phyloP scores from a whole-genome alignment of 495 filamentous ascomycete species.

The Daldinia loculata region DNA sequence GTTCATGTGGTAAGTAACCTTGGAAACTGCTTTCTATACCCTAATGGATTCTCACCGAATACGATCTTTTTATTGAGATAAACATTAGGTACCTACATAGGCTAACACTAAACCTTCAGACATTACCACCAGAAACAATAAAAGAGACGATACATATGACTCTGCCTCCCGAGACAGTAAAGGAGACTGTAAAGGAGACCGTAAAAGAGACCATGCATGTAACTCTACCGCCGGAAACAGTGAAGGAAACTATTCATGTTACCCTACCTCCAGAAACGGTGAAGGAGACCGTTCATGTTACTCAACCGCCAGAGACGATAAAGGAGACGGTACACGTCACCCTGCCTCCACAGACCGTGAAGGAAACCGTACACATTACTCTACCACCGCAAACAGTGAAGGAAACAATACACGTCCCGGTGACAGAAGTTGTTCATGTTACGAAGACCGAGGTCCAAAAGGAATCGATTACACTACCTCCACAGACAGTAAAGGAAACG shows the following conservation, averaged over 20 bases:
- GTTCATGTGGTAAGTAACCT: slow-evolving; percentile 27
- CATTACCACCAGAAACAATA: slow-evolving; percentile 21
- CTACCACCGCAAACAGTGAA: slow-evolving; percentile 21
- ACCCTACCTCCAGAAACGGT: slow-evolving; percentile 15
- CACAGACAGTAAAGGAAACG: slow-evolving; percentile 33
- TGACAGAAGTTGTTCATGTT: slow-evolving; percentile 27
- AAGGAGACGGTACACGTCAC: slow-evolving; percentile 13
- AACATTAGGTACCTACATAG: not conserved
- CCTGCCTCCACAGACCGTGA: slow-evolving; percentile 15
- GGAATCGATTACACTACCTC: slow-evolving; percentile 26
- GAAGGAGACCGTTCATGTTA: slow-evolving; percentile 23
- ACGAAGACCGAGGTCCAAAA: slow-evolving; percentile 24
- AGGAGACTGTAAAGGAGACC: slow-evolving; percentile 11
- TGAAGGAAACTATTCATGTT: slow-evolving; percentile 11
- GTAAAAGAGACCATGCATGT: slow-evolving; percentile 8
- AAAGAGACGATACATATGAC: slow-evolving; percentile 22
- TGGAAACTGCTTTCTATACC: not conserved
- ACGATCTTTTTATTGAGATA: not conserved
- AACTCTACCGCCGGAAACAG: slow-evolving; percentile 1
- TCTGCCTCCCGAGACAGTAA: slow-evolving; percentile 20
- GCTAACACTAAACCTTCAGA: slow-evolving; percentile 16
- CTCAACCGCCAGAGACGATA: slow-evolving; percentile 16
- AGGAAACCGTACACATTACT: slow-evolving; percentile 26
- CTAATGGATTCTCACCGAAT: not conserved
- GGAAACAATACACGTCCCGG: slow-evolving; percentile 30